Base-by-base conservation (phyloP, 2,329 filamentous ascomycete species). In the Penicillium oxalicum region DNA sequence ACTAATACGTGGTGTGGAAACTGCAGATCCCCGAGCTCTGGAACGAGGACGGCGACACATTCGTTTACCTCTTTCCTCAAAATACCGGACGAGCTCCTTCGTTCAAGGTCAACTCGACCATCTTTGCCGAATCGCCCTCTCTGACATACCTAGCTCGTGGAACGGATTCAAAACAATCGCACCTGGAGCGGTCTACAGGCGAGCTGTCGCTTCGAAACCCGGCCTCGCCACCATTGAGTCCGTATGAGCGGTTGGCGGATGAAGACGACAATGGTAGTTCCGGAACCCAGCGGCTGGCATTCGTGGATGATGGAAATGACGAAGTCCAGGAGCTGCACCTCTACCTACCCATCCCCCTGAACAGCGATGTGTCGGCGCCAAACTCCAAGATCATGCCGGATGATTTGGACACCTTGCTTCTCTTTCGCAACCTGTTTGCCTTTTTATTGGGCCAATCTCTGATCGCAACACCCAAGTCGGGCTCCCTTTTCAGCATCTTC, bases 341-440 rank as follows among this genome's bases (percentile, higher is more conserved):
- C 2, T 83, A 80, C 57, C 65, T 85, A 37, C 80, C 80, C 0
- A 74, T 83, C 34, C 73, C 76, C 11, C 69, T 83, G 6, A 76
- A 76, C 56, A 74, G 71, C 34, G 78, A 82, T 54, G 58, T 72
- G 48, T 62, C 71, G 48, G 60, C 55, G 60, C 53, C 66, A 39
- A 49, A 61, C 47, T 58, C 61, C 54, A 52, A 62, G 40, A 52
- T 71, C 54, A 56, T 69, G 47, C 61, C 62, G 32, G 71, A 78
- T 34, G 81, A 84, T 57, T 66, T 77, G 6, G 78, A 84, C 51
- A 77, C 74, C 0, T 65, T 84, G 32, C 64, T 84, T 6, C 70
- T 79, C 9, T 80, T 81, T 59, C 78, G 81, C 44, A 84, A 84
- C 59, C 72, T 83, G 46, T 82, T 84, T 62, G 78, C 81, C 4